phyloP scores from a whole-genome alignment of 495 filamentous ascomycete genomes.

The Trypethelium eluteriae region DNA sequence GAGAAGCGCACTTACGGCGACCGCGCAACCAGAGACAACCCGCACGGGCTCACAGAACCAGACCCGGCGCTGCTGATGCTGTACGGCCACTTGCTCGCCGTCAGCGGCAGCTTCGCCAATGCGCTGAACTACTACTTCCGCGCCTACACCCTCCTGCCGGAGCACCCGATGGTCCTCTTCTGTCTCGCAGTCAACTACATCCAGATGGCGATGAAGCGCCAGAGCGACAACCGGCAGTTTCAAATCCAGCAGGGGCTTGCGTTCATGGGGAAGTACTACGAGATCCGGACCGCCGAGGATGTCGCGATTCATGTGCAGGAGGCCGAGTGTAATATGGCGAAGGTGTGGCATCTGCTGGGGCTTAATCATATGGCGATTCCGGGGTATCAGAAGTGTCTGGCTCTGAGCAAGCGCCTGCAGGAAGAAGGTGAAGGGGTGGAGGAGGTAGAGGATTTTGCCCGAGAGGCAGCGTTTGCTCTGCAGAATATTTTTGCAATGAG shows the following conservation, averaged over 20 bases:
- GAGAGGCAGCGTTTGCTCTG: slow-evolving; percentile 71
- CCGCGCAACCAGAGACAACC: slow-evolving; percentile 13
- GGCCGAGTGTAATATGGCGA: slow-evolving; percentile 81
- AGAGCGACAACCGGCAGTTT: slow-evolving; percentile 81
- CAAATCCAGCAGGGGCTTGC: slow-evolving; percentile 73
- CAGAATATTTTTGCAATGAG: slow-evolving; percentile 58
- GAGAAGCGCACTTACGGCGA: slow-evolving; percentile 15
- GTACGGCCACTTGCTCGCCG: slow-evolving; percentile 80
- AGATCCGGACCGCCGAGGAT: slow-evolving; percentile 39
- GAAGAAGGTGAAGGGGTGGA: slow-evolving; percentile 25
- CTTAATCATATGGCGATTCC: slow-evolving; percentile 67
- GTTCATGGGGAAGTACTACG: slow-evolving; percentile 72
- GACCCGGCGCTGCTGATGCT: slow-evolving; percentile 73
- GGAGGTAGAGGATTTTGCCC: slow-evolving; percentile 53
- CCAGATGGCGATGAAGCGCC: slow-evolving; percentile 77
- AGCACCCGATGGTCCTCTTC: slow-evolving; percentile 70
- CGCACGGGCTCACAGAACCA: slow-evolving; percentile 36
- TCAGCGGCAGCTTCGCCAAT: slow-evolving; percentile 66
- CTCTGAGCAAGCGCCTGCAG: slow-evolving; percentile 41
- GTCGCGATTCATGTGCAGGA: slow-evolving; percentile 57
- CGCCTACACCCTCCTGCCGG: slow-evolving; percentile 68
- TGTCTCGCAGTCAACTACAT: slow-evolving; percentile 67
- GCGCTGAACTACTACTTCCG: slow-evolving; percentile 89
- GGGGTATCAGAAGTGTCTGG: slow-evolving; percentile 58
- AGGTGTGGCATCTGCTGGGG: slow-evolving; percentile 74